Conservation (phyloP, 768 basidiomycete species). For the Lactarius vividus region DNA sequence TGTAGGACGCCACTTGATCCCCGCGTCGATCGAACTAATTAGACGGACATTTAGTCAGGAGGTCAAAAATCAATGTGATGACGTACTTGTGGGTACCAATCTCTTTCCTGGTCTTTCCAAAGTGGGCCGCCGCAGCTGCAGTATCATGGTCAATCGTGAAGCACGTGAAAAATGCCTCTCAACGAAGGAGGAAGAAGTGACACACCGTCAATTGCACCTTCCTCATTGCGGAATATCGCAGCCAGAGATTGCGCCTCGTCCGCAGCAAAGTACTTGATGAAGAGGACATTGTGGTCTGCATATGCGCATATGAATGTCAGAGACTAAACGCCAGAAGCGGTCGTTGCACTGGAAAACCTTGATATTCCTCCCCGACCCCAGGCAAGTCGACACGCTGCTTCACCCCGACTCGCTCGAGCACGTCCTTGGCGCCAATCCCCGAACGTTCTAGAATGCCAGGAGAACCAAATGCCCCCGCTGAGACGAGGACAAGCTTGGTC, state of each 20-base stretch:
- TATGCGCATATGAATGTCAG: background rate
- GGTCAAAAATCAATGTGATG: background rate
- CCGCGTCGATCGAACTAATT: conserved; percentile 42
- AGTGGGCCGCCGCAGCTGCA: conserved; percentile 37
- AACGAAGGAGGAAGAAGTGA: background rate
- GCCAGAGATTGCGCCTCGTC: conserved; percentile 28
- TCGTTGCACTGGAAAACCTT: conserved; percentile 30
- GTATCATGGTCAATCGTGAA: background rate
- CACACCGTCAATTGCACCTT: conserved; percentile 25
- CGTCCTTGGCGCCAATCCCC: too few species aligned
- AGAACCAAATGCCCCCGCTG: too few species aligned
- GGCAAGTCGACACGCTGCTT: conserved; percentile 35
- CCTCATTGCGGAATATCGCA: conserved; percentile 21
- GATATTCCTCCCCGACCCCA: conserved; percentile 40
- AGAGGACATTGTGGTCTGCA: background rate
- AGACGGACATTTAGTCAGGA: background rate
- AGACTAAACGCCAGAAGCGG: too few species aligned
- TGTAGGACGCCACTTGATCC: conserved; percentile 55
- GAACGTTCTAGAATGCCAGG: too few species aligned
- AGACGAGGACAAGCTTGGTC: too few species aligned
- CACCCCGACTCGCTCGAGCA: too few species aligned
- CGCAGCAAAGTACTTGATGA: background rate
- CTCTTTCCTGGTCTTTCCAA: conserved; percentile 42
- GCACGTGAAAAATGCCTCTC: background rate
- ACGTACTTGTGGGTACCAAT: conserved; percentile 50